Conservation (phyloP, 2,329 filamentous ascomycete genomes). For the Neofusicoccum parvum region DNA sequence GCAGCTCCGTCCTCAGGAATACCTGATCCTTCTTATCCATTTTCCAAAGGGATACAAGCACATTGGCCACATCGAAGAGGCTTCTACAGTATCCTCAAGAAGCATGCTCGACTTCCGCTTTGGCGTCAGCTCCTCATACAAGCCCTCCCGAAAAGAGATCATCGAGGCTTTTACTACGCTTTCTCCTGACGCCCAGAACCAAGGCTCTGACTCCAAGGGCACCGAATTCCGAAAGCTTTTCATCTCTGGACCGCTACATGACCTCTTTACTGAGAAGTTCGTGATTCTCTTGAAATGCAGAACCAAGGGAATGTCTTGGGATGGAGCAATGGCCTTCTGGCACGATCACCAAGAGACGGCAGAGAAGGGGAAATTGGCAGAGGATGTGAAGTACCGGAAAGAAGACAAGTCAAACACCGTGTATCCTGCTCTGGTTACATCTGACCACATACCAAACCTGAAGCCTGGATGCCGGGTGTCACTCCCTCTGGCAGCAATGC, state of each 20-base stretch:
- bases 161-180: slow-evolving; percentile 51
- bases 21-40: slow-evolving; percentile 72
- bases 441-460: slow-evolving; percentile 52
- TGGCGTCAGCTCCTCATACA: slow-evolving; percentile 71
- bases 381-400: slow-evolving; percentile 19
- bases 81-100: neutral
- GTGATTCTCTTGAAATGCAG: slow-evolving; percentile 64
- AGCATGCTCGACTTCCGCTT: slow-evolving; percentile 61
- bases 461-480: slow-evolving; percentile 43
- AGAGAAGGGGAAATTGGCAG: slow-evolving; percentile 24
- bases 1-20: slow-evolving; percentile 67
- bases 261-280: slow-evolving; percentile 68
- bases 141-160: slow-evolving; percentile 63
- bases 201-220: neutral
- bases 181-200: slow-evolving; percentile 19
- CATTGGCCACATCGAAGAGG: slow-evolving; percentile 47
- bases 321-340: slow-evolving; percentile 61
- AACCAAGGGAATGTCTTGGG: slow-evolving; percentile 62
- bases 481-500: slow-evolving; percentile 64
- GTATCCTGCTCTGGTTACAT: slow-evolving; percentile 50
- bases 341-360: slow-evolving; percentile 9
- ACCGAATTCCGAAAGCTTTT: slow-evolving; percentile 60
- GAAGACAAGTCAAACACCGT: slow-evolving; percentile 26
- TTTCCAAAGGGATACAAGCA: slow-evolving; percentile 64
- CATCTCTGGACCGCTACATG: slow-evolving; percentile 71